phyloP scores from a whole-genome alignment of 495 filamentous ascomycete genomes.

The Oidiodendron maius region DNA sequence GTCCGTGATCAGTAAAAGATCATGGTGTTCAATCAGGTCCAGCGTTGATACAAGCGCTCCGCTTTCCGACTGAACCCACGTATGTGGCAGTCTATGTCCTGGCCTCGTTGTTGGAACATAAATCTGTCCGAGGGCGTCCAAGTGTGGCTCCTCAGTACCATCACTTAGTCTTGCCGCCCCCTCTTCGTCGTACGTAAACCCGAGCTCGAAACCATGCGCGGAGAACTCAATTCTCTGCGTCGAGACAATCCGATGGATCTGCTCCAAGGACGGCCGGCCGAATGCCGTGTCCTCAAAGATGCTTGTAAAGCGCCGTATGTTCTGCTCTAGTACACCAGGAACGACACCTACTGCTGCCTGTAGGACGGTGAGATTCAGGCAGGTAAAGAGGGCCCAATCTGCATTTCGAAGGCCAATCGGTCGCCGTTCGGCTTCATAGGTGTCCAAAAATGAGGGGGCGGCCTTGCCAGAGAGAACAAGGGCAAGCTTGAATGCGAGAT shows the following conservation, averaged over 20 bases:
- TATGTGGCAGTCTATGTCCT: slow-evolving; percentile 32
- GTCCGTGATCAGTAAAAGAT: slow-evolving; percentile 32
- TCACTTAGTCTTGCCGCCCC: background rate
- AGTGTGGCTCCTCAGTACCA: background rate
- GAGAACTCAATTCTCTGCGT: slow-evolving; percentile 29
- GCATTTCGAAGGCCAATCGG: slow-evolving; percentile 33
- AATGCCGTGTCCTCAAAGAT: slow-evolving; percentile 19
- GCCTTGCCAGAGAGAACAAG: slow-evolving; percentile 29
- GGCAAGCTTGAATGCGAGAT: slow-evolving; percentile 41
- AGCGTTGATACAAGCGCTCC: slow-evolving; percentile 25
- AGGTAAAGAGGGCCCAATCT: slow-evolving; percentile 25
- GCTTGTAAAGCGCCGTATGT: background rate
- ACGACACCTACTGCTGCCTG: slow-evolving; percentile 25
- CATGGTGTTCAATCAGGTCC: slow-evolving; percentile 27
- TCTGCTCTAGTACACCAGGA: slow-evolving; percentile 22
- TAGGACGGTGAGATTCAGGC: slow-evolving; percentile 16
- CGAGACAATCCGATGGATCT: slow-evolving; percentile 25
- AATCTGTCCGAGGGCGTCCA: background rate
- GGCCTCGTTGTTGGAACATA: slow-evolving; percentile 26
- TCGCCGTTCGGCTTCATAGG: slow-evolving; percentile 32
- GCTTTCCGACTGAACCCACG: slow-evolving; percentile 29
- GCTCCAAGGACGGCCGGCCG: slow-evolving; percentile 17
- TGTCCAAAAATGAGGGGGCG: slow-evolving; percentile 20
- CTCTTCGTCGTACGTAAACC: slow-evolving; percentile 31
- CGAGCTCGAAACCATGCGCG: slow-evolving; percentile 37